Evolutionary conservation across 257 asterid species (phyloP).

Genomic region (Misopates orontium): DNA sequence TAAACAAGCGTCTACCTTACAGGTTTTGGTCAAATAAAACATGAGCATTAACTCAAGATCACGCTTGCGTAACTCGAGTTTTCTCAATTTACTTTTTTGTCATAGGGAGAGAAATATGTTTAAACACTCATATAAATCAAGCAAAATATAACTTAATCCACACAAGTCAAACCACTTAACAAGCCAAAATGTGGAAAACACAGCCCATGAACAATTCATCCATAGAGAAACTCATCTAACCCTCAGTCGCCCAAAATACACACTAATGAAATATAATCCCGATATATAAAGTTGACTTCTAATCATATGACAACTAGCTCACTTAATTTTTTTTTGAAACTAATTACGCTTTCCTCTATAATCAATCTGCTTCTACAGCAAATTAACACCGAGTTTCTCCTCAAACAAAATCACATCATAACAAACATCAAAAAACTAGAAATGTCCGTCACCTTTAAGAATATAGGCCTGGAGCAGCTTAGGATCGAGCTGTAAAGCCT

Average conservation of each 20-base stretch:
- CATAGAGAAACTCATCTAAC: too few species aligned
- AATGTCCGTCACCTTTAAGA: slow-evolving; percentile 62
- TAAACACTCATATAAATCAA: too few species aligned
- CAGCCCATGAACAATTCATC: too few species aligned
- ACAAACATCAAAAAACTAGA: slow-evolving; percentile 1
- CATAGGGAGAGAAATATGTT: too few species aligned
- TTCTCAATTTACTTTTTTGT: too few species aligned
- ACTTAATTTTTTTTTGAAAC: slow-evolving; percentile 7
- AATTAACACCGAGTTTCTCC: slow-evolving; percentile 10
- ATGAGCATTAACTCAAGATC: too few species aligned
- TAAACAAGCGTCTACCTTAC: too few species aligned
- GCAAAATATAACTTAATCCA: too few species aligned
- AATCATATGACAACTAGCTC: slow-evolving; percentile 25
- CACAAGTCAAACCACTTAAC: too few species aligned
- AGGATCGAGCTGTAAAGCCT: slow-evolving; percentile 89
- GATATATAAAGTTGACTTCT: slow-evolving; percentile 22
- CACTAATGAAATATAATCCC: slow-evolving; percentile 7
- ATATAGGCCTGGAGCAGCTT: slow-evolving; percentile 74
- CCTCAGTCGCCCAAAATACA: not conserved
- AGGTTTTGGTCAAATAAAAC: too few species aligned
- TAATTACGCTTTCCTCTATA: slow-evolving; percentile 3
- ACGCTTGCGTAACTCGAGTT: too few species aligned
- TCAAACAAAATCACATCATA: slow-evolving; percentile 15
- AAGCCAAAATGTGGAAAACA: too few species aligned
- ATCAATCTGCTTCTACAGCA: slow-evolving; percentile 16